A percentile compares a stretch with the other conserved stretches of the same genome.
phyloP scores from a whole-genome alignment of 2,329 filamentous ascomycete species.

The Pseudogymnoascus sp. region DNA sequence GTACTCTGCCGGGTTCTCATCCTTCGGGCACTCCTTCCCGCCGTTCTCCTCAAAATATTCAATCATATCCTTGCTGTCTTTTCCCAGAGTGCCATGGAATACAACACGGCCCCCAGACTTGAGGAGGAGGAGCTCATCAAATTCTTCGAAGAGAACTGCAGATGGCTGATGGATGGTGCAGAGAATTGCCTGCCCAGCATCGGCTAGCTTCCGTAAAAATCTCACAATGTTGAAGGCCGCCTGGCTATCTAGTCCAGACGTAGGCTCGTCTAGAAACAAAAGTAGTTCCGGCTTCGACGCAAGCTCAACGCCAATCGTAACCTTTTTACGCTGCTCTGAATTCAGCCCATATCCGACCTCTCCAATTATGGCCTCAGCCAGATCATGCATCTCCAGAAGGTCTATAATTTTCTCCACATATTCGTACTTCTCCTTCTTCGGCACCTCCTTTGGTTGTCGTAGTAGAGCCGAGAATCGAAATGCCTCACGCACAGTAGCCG shows the following conservation, averaged over 20 bases:
- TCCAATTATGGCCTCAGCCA: conserved; percentile 81
- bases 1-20: conserved; percentile 73
- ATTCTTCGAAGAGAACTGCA: conserved; percentile 84
- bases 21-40: conserved; percentile 51
- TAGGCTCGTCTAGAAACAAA: conserved; percentile 88
- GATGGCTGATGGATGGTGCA: conserved; percentile 93
- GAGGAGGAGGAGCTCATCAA: conserved; percentile 71
- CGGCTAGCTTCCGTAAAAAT: conserved; percentile 77
- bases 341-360: conserved; percentile 76
- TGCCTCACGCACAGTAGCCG: conserved; percentile 55
- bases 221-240: conserved; percentile 85
- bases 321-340: conserved; percentile 58
- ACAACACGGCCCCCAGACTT: conserved; percentile 66
- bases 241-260: conserved; percentile 80
- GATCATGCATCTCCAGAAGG: conserved; percentile 62
- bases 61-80: conserved; percentile 57
- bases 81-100: conserved; percentile 70
- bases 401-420: conserved; percentile 64
- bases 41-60: conserved; percentile 67
- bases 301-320: conserved; percentile 87
- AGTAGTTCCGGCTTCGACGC: conserved; percentile 81
- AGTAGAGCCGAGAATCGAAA: conserved; percentile 55
- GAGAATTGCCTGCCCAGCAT: conserved; percentile 81
- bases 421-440: conserved; percentile 52
- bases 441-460: conserved; percentile 46